phyloP scores from a whole-genome alignment of 768 basidiomycete genomes.

The Tylopilus sp. region DNA sequence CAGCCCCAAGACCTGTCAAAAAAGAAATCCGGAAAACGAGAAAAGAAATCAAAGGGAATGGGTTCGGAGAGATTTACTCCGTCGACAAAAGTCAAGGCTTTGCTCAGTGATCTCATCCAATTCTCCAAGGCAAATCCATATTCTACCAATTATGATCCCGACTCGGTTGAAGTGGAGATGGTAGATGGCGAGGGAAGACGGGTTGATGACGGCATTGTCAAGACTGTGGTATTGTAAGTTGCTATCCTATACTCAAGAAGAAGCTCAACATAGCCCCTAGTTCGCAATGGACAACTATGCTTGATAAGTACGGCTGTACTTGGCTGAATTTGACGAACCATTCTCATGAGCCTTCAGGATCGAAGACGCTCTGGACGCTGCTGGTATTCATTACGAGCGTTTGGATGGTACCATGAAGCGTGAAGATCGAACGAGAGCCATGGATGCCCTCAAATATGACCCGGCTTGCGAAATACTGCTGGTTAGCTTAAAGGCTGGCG shows the following conservation, averaged over 20 bases:
- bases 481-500: constrained; percentile 95
- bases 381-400: constrained; percentile 84
- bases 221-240: constrained; percentile 95
- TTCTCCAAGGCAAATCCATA: constrained; percentile 84
- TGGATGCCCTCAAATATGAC: constrained; percentile 90
- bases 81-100: constrained; percentile 86
- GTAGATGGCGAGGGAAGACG: constrained; percentile 70
- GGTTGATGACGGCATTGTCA: constrained; percentile 67
- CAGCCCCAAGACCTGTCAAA: constrained; percentile 44
- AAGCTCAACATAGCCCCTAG: constrained; percentile 37
- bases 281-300: constrained; percentile 94
- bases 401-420: constrained; percentile 98
- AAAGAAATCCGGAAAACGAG: constrained; percentile 62
- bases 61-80: constrained; percentile 58
- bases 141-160: constrained; percentile 83
- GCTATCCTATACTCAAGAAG: constrained; percentile 11
- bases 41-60: constrained; percentile 59
- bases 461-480: constrained; percentile 90
- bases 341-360: constrained; percentile 45
- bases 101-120: constrained; percentile 74
- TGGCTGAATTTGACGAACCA: not conserved
- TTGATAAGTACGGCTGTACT: constrained; percentile 64
- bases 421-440: constrained; percentile 86
- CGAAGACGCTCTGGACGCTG: constrained; percentile 82
- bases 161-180: constrained; percentile 69